Evolutionary conservation across 208 protist genomes (phyloP).

Genomic region (Trypanosomatidae sp.): DNA sequence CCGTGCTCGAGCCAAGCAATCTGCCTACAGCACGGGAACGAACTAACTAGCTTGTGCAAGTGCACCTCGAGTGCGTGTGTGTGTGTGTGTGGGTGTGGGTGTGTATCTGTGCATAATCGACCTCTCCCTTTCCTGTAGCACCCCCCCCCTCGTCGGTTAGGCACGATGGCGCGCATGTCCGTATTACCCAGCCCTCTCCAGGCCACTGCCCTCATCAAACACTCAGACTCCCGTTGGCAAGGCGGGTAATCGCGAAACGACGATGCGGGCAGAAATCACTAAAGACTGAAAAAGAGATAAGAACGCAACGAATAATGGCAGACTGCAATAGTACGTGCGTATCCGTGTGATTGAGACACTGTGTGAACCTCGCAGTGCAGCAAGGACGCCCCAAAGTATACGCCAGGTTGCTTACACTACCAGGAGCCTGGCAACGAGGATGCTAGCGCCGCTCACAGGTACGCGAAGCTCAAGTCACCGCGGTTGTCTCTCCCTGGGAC

Average conservation of each 20-base stretch:
- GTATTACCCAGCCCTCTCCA: too few relatives aligned
- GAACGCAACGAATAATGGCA: not conserved
- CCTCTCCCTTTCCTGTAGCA: not conserved
- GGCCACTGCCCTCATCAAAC: too few relatives aligned
- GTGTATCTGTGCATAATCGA: not conserved
- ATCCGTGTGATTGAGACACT: not conserved
- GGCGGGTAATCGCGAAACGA: not conserved
- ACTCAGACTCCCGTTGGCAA: not conserved
- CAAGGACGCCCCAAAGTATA: not conserved
- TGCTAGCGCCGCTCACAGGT: not conserved
- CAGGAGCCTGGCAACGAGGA: not conserved
- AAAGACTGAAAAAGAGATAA: not conserved
- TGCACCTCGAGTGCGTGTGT: not conserved
- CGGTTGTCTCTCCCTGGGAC: not conserved
- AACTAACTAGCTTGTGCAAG: not conserved
- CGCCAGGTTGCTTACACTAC: not conserved
- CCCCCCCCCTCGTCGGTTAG: not conserved
- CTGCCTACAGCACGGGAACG: slow-evolving; percentile 15
- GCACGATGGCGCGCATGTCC: not conserved
- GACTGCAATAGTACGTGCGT: not conserved
- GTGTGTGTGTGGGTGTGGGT: not conserved
- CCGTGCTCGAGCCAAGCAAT: not conserved
- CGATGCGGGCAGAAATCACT: not conserved
- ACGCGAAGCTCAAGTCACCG: not conserved
- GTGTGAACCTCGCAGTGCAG: not conserved